Base-by-base conservation (phyloP, 768 basidiomycete genomes). In the Naganishia randhawae region DNA sequence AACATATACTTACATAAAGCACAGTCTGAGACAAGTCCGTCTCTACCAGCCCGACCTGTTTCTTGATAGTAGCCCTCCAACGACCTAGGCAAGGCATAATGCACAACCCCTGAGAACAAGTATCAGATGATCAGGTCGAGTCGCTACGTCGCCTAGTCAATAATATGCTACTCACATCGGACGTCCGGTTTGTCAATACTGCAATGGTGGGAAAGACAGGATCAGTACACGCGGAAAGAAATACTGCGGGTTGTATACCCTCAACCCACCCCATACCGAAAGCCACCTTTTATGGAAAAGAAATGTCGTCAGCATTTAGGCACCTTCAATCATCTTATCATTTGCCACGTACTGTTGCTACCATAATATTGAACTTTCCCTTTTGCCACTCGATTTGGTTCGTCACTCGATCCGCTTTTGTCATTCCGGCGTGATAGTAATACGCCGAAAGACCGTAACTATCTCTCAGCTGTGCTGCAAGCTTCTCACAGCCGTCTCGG, bases 61-160 rank as follows among this genome's bases (percentile, higher is more conserved):
- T 99, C 96, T 81, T 98, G 92, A 74, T 92, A 93, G 70, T 83
- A 95, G 85, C 89, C 90, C 68, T 93, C 91, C 75, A 99, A 78
- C 22, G 88, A 87, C 72, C 87, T 87, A 0, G 95, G 91, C 72
- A 96, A 76, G 63, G 86, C 85, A 68, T 88, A 84, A 75, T 98
- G 95, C 63, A 98, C 90, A 37, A 99, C 95, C 42, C 57, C 57
- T 61, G 54, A 22, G 31, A 37, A 50, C 2, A 19, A 29, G 61
- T n/a, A 64, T 57, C 65, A 70, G 29, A 32, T 19, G 33, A 10
- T 5, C 41, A 39, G 17, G 31, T 2, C 33, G 45, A 2, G 37
- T 39, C 22, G 16, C 14, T 11, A 57, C 14, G n/a, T 27, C 17
- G 27, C 22, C 48, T 31, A 39, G 14, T 3, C 14, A 39, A 42